A percentile compares a stretch with the other conserved stretches of the same genome.
Conservation (phyloP, 2,329 filamentous ascomycete genomes). For the Fusarium tanahbumbuense region DNA sequence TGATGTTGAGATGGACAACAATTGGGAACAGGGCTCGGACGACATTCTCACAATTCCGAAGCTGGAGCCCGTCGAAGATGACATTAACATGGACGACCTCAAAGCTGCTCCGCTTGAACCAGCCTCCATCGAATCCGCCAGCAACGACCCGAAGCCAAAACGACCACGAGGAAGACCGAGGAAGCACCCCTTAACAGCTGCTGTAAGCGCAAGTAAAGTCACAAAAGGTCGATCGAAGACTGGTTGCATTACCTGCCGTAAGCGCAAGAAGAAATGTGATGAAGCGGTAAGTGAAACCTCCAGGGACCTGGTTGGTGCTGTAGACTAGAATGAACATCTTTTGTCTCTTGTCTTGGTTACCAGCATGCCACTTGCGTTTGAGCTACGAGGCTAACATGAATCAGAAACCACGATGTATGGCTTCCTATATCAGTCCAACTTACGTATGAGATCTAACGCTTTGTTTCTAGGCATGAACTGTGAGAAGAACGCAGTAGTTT, state of each 20-base stretch:
- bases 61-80: slow-evolving; percentile 67
- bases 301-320: not conserved
- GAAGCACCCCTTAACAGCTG: slow-evolving; percentile 77
- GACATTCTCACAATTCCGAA: slow-evolving; percentile 64
- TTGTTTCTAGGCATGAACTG: slow-evolving; percentile 77
- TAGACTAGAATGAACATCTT: not conserved
- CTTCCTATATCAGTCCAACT: not conserved
- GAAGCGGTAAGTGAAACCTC: slow-evolving; percentile 58
- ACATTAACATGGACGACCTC: slow-evolving; percentile 65
- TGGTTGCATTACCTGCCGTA: slow-evolving; percentile 74
- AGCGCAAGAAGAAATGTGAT: slow-evolving; percentile 79
- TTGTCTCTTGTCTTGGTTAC: not conserved
- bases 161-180: slow-evolving; percentile 82
- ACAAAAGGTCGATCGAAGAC: slow-evolving; percentile 81
- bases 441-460: slow-evolving; percentile 21
- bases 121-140: slow-evolving; percentile 35
- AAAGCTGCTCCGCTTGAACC: slow-evolving; percentile 54
- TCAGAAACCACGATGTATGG: slow-evolving; percentile 60
- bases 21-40: slow-evolving; percentile 61
- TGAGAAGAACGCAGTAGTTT: slow-evolving; percentile 92
- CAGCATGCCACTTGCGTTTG: not conserved
- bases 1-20: slow-evolving; percentile 55
- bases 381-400: slow-evolving; percentile 12
- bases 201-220: slow-evolving; percentile 71
- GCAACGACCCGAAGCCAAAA: slow-evolving; percentile 60